These are phyloP conservation scores for Leccinum colubrinum DNA, from an alignment of 1,284 basidiomycete genomes.

Conservation along the genomic window DNA sequence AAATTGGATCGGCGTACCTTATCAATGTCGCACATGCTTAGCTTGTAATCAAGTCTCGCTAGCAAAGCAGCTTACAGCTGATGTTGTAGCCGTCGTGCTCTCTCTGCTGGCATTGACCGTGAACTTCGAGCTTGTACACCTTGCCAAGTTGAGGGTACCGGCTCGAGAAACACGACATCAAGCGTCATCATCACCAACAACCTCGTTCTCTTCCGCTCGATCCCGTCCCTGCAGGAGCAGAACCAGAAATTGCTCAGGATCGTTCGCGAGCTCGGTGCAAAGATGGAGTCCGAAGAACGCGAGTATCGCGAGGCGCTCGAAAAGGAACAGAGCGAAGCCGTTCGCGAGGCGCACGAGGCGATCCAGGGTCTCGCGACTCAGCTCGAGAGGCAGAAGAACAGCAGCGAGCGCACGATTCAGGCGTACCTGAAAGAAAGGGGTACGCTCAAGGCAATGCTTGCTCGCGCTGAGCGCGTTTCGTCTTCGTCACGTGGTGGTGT, in stretches of 20 bases:
- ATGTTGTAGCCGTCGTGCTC: too few relatives aligned
- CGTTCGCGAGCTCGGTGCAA: slow-evolving; percentile 74
- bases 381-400: slow-evolving; percentile 67
- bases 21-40: too few relatives aligned
- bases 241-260: slow-evolving; percentile 88
- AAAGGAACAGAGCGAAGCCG: slow-evolving; percentile 75
- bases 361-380: slow-evolving; percentile 80
- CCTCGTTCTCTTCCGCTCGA: slow-evolving; percentile 85
- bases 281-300: slow-evolving; percentile 77
- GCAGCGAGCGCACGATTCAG: slow-evolving; percentile 68
- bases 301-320: slow-evolving; percentile 64
- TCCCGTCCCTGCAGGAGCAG: slow-evolving; percentile 82
- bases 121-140: too few relatives aligned
- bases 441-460: slow-evolving; percentile 75
- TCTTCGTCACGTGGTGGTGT: slow-evolving; percentile 13
- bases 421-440: slow-evolving; percentile 88
- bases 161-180: too few relatives aligned
- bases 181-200: slow-evolving; percentile 80
- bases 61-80: too few relatives aligned
- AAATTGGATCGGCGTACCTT: too few relatives aligned
- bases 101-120: too few relatives aligned
- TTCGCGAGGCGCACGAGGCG: slow-evolving; percentile 84
- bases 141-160: too few relatives aligned
- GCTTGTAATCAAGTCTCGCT: too few relatives aligned
- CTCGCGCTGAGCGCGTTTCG: slow-evolving; percentile 39